A percentile compares a stretch with the other conserved stretches of the same genome.
phyloP scores from a whole-genome alignment of 2,329 filamentous ascomycete species.

The Calonectria fujianensis region DNA sequence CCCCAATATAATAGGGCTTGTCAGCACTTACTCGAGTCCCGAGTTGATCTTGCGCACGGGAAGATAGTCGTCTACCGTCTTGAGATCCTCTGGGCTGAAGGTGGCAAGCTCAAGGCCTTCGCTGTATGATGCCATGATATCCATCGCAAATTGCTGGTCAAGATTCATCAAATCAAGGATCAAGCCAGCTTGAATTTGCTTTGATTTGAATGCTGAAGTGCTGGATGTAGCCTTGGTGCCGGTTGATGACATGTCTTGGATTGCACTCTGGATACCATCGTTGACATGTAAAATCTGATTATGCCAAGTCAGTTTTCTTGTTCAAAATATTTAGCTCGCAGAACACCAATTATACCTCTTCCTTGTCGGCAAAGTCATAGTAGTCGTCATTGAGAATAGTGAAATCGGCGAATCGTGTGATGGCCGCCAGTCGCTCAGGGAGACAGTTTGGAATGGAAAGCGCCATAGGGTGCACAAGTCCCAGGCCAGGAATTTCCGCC shows the following conservation, averaged over 20 bases:
- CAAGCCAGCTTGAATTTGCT: conserved; percentile 13
- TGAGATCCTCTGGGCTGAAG: conserved; percentile 6
- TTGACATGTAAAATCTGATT: not conserved
- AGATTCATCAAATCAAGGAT: conserved; percentile 17
- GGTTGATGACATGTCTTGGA: not conserved
- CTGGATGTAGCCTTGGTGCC: not conserved
- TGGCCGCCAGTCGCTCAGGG: conserved; percentile 5
- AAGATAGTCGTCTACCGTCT: conserved; percentile 9
- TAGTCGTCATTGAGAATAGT: conserved; percentile 21
- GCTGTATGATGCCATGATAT: conserved; percentile 22
- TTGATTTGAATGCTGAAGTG: conserved; percentile 4
- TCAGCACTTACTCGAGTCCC: not conserved
- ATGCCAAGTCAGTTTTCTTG: not conserved
- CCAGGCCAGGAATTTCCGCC: conserved; percentile 9
- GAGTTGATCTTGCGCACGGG: conserved; percentile 13
- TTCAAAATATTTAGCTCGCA: too few species aligned
- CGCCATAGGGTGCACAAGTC: conserved; percentile 8
- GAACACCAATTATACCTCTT: not conserved
- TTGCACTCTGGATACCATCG: conserved; percentile 16
- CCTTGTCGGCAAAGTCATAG: conserved; percentile 1
- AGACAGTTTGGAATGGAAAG: conserved; percentile 13
- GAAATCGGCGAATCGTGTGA: conserved; percentile 11
- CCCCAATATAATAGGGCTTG: too few species aligned
- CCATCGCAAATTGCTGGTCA: conserved; percentile 7
- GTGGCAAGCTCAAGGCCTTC: not conserved